These are phyloP conservation scores for Rhodotorula diobovata DNA, from an alignment of 768 basidiomycete genomes.

Conservation along the genomic window DNA sequence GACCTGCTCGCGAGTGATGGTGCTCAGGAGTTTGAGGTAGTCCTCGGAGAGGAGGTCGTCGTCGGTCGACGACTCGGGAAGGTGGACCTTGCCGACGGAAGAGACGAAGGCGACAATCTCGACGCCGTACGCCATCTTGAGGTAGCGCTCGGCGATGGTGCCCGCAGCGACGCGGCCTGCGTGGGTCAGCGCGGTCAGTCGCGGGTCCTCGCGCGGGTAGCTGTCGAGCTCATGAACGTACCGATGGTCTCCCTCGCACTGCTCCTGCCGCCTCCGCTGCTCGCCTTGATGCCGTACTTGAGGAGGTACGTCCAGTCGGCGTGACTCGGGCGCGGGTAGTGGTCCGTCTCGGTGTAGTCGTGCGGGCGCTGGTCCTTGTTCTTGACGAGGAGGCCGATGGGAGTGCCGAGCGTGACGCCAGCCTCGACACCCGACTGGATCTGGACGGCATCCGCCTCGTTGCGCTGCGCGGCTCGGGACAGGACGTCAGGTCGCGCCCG, in stretches of 20 bases:
- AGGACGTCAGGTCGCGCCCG: too few relatives aligned
- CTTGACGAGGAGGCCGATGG: slow-evolving; percentile 90
- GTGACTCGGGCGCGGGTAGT: slow-evolving; percentile 94
- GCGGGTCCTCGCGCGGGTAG: too few relatives aligned
- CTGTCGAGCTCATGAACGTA: slow-evolving; percentile 44
- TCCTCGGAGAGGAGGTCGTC: slow-evolving; percentile 77
- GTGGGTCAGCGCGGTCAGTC: not conserved
- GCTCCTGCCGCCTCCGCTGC: slow-evolving; percentile 89
- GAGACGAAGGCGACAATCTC: slow-evolving; percentile 97
- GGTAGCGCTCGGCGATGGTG: slow-evolving; percentile 94
- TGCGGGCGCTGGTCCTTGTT: slow-evolving; percentile 98
- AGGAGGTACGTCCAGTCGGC: slow-evolving; percentile 97
- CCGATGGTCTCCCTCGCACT: slow-evolving; percentile 97
- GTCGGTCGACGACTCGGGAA: slow-evolving; percentile 55
- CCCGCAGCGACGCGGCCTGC: slow-evolving; percentile 92
- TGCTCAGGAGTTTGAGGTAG: slow-evolving; percentile 71
- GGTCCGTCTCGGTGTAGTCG: slow-evolving; percentile 96
- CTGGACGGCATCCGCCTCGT: slow-evolving; percentile 90
- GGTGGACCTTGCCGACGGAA: slow-evolving; percentile 84
- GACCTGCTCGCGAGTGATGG: slow-evolving; percentile 77
- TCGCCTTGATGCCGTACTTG: slow-evolving; percentile 96
- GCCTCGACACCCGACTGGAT: slow-evolving; percentile 91
- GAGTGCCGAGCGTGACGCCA: slow-evolving; percentile 92
- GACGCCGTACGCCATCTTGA: slow-evolving; percentile 76
- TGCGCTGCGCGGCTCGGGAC: slow-evolving; percentile 59